Conservation (phyloP, 164 flowering plant genomes). For the Malania oleifera region DNA sequence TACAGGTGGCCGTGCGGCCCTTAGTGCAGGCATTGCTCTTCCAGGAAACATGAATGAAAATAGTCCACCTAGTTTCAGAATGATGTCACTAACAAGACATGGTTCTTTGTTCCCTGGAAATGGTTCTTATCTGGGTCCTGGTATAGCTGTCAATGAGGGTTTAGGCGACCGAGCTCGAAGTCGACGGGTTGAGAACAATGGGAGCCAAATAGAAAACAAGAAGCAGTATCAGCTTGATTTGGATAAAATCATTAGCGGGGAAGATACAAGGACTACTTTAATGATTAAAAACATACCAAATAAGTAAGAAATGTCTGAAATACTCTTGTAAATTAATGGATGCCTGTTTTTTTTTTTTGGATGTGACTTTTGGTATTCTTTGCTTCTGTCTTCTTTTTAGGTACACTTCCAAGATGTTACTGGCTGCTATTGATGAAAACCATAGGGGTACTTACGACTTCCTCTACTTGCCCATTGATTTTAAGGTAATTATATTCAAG, state of each 20-base stretch:
- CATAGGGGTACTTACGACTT: constrained; percentile 49
- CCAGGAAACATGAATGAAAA: not conserved
- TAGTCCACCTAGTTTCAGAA: constrained; percentile 2
- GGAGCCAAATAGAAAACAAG: constrained; percentile 20
- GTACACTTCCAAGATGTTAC: constrained; percentile 53
- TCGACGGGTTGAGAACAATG: not conserved
- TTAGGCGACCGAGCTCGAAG: constrained; percentile 1
- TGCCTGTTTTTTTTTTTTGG: not conserved
- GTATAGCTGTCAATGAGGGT: not conserved
- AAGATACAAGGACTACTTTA: constrained; percentile 48
- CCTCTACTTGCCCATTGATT: constrained; percentile 51
- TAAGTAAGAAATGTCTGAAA: constrained; percentile 24
- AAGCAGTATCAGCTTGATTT: constrained; percentile 53
- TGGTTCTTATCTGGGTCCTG: constrained; percentile 1
- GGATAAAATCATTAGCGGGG: constrained; percentile 41
- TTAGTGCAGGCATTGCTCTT: not conserved
- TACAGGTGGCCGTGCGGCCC: not conserved
- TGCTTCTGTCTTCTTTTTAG: constrained; percentile 16
- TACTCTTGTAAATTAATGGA: not conserved
- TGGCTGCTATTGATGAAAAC: constrained; percentile 52
- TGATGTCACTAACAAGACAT: not conserved
- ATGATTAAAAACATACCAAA: constrained; percentile 64
- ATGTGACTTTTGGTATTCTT: not conserved
- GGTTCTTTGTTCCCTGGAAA: constrained; percentile 1
- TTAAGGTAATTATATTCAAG: constrained; percentile 29